These are phyloP conservation scores for Apiosordaria backusii DNA, from an alignment of 495 filamentous ascomycete species.

Conservation along the genomic window DNA sequence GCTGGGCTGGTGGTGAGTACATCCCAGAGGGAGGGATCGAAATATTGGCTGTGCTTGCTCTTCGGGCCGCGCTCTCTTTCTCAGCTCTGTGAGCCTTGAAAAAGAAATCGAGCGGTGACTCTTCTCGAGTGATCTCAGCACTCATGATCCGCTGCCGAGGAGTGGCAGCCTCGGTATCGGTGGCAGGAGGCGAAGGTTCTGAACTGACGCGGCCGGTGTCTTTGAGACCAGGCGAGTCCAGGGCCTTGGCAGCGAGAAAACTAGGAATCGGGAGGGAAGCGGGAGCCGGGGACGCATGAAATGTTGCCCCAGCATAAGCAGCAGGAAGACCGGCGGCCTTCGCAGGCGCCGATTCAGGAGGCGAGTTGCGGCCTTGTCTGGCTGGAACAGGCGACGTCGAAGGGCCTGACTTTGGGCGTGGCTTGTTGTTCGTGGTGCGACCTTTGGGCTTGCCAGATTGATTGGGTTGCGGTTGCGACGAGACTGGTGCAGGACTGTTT, in stretches of 20 bases:
- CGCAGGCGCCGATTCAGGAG: slow-evolving; percentile 32
- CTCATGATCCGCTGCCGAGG: slow-evolving; percentile 35
- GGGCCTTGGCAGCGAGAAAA: slow-evolving; percentile 73
- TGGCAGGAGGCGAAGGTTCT: slow-evolving; percentile 38
- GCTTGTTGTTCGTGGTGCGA: slow-evolving; percentile 32
- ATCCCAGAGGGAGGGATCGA: slow-evolving; percentile 27
- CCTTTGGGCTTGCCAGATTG: slow-evolving; percentile 26
- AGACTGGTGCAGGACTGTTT: slow-evolving; percentile 23
- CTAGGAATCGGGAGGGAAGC: slow-evolving; percentile 90
- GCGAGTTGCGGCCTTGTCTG: slow-evolving; percentile 39
- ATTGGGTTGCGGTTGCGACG: slow-evolving; percentile 18
- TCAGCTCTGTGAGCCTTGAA: slow-evolving; percentile 82
- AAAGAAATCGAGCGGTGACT: slow-evolving; percentile 81
- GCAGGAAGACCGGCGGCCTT: slow-evolving; percentile 42
- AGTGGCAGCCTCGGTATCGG: slow-evolving; percentile 40
- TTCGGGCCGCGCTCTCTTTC: slow-evolving; percentile 53
- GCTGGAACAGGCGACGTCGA: slow-evolving; percentile 35
- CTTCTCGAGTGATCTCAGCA: slow-evolving; percentile 40
- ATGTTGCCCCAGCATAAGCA: slow-evolving; percentile 89
- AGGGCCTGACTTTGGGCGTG: slow-evolving; percentile 27
- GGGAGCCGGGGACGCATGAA: slow-evolving; percentile 91
- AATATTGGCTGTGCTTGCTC: slow-evolving; percentile 43
- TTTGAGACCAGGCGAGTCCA: slow-evolving; percentile 53
- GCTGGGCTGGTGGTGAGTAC: slow-evolving; percentile 35
- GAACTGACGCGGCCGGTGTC: slow-evolving; percentile 28